Evolutionary conservation across 768 basidiomycete species (phyloP).

Genomic region (Suillus subalutaceus): DNA sequence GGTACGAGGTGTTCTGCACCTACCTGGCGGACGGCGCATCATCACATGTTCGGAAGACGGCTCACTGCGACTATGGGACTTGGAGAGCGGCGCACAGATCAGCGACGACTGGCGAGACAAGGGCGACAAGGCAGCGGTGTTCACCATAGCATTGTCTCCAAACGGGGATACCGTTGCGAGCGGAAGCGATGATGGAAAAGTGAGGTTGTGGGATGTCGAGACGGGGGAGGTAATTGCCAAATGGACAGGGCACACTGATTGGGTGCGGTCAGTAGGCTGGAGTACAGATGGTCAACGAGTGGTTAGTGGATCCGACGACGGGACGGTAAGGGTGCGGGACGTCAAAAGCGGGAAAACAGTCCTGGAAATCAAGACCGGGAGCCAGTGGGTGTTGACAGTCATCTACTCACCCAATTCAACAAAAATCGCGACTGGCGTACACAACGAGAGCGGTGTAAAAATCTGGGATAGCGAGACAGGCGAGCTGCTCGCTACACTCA

Average conservation of each 20-base stretch:
- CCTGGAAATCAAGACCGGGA: background rate
- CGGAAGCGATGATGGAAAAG: background rate
- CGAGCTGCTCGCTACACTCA: background rate
- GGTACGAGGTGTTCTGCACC: background rate
- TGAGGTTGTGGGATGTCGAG: constrained; percentile 2
- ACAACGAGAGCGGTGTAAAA: background rate
- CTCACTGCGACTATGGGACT: background rate
- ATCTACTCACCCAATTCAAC: background rate
- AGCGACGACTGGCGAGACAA: background rate
- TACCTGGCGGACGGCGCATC: background rate
- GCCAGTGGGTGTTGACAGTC: background rate
- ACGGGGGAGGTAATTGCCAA: background rate
- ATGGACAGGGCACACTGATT: background rate
- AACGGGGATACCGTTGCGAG: background rate
- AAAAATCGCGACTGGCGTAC: background rate
- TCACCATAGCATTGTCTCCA: background rate
- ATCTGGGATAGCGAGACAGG: background rate
- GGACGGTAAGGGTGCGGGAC: constrained; percentile 9
- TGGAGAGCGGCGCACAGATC: background rate
- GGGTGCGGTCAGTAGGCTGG: background rate
- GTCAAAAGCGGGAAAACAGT: constrained; percentile 27
- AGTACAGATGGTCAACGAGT: constrained; percentile 15
- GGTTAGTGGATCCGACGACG: constrained; percentile 17
- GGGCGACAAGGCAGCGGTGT: background rate
- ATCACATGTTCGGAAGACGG: background rate